These are phyloP conservation scores for Chloranthus sessilifolius DNA, from an alignment of 164 flowering plant genomes.

Conservation along the genomic window DNA sequence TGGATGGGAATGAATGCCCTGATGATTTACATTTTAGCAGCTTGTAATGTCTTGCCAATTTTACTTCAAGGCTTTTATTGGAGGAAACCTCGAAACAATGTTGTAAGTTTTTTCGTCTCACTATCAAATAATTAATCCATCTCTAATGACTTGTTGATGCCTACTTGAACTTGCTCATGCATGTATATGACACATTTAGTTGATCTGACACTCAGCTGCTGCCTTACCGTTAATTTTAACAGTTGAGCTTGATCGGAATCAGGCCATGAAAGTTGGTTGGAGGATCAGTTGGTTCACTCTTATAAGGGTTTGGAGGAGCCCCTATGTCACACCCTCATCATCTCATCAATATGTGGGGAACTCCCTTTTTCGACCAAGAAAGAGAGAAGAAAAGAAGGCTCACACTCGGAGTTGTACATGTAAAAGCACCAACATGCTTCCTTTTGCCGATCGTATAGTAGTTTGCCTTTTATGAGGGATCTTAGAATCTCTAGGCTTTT, in stretches of 20 bases:
- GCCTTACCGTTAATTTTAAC: neutral
- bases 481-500: no score
- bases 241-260: slow-evolving; percentile 27
- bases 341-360: neutral
- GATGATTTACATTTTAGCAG: slow-evolving; percentile 51
- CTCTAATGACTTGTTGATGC: no score
- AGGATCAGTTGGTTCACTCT: neutral
- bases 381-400: no score
- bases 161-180: neutral
- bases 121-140: neutral
- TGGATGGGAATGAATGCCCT: slow-evolving; percentile 80
- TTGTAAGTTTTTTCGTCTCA: slow-evolving; percentile 29
- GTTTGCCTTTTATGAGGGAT: no score
- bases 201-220: neutral
- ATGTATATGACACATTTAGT: neutral
- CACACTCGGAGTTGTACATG: neutral
- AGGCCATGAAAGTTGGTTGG: slow-evolving; percentile 9
- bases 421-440: neutral
- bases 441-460: no score
- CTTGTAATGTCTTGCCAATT: slow-evolving; percentile 58
- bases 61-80: slow-evolving; percentile 67
- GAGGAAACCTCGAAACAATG: slow-evolving; percentile 55
- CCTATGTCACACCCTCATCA: neutral
- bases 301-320: neutral
- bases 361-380: neutral